A percentile compares a stretch with the other conserved stretches of the same genome.
phyloP scores from a whole-genome alignment of 2,329 filamentous ascomycete species.

The Domatiomyces globalis region DNA sequence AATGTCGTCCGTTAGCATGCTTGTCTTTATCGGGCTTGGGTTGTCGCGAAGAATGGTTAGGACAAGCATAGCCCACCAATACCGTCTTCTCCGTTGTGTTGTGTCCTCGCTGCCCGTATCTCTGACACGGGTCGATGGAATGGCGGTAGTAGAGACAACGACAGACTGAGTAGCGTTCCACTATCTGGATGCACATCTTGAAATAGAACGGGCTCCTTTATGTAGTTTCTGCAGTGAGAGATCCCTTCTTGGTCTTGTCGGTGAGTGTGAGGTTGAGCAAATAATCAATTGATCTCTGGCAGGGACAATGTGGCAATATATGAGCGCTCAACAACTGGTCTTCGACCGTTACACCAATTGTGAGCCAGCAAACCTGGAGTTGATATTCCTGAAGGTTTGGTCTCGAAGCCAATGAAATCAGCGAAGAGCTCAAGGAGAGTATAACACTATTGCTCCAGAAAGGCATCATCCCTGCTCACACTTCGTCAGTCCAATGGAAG shows the following conservation, averaged over 20 bases:
- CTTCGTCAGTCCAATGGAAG: no score
- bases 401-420: background rate
- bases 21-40: slow-evolving; percentile 9
- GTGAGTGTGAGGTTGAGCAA: background rate
- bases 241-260: background rate
- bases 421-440: background rate
- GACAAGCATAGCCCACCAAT: slow-evolving; percentile 68
- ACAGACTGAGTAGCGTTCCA: slow-evolving; percentile 77
- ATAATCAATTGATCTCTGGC: background rate
- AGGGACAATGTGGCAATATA: background rate
- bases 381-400: background rate
- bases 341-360: background rate
- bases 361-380: background rate
- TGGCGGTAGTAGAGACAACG: slow-evolving; percentile 80
- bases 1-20: slow-evolving; percentile 6
- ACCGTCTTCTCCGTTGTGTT: slow-evolving; percentile 59
- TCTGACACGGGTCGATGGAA: slow-evolving; percentile 65
- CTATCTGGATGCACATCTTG: slow-evolving; percentile 70
- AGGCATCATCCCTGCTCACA: background rate
- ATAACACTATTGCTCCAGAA: background rate
- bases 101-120: slow-evolving; percentile 62
- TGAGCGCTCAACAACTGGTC: background rate
- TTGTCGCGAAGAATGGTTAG: slow-evolving; percentile 31
- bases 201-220: background rate
- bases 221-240: background rate